A percentile compares a stretch with the other conserved stretches of the same genome.
phyloP scores from a whole-genome alignment of 139 green algal species.

The Tetraselmis striata region DNA sequence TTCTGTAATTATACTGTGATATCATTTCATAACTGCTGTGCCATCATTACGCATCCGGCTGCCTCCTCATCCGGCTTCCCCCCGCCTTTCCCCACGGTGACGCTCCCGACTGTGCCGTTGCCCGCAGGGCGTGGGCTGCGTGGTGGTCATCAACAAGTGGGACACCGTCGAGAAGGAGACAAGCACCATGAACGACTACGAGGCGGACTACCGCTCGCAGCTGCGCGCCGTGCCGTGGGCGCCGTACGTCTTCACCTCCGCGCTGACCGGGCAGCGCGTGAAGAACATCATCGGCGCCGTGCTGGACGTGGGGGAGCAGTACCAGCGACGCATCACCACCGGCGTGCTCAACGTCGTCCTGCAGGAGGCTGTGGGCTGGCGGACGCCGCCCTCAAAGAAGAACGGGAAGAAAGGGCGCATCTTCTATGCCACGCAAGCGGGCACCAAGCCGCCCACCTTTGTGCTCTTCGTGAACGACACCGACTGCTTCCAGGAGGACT shows the following conservation, averaged over 20 bases:
- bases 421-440: constrained; percentile 92
- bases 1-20: too few species aligned
- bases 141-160: constrained; percentile 98
- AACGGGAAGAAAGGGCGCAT: constrained; percentile 60
- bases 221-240: constrained; percentile 84
- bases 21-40: too few species aligned
- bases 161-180: constrained; percentile 65
- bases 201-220: constrained; percentile 58
- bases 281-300: constrained; percentile 68
- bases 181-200: constrained; percentile 29
- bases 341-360: constrained; percentile 92
- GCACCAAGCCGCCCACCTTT: constrained; percentile 81
- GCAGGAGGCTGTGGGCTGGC: constrained; percentile 65
- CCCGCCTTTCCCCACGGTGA: too few species aligned
- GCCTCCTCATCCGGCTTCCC: too few species aligned
- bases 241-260: constrained; percentile 77
- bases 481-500: constrained; percentile 81
- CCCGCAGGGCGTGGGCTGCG: constrained; percentile 75
- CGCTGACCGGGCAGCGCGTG: constrained; percentile 67
- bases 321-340: constrained; percentile 79
- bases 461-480: constrained; percentile 96
- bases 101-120: too few species aligned
- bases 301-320: constrained; percentile 62
- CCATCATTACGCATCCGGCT: too few species aligned
- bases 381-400: constrained; percentile 51